phyloP scores from a whole-genome alignment of 176 grass and related monocot genomes.

The Aechmea fasciata region DNA sequence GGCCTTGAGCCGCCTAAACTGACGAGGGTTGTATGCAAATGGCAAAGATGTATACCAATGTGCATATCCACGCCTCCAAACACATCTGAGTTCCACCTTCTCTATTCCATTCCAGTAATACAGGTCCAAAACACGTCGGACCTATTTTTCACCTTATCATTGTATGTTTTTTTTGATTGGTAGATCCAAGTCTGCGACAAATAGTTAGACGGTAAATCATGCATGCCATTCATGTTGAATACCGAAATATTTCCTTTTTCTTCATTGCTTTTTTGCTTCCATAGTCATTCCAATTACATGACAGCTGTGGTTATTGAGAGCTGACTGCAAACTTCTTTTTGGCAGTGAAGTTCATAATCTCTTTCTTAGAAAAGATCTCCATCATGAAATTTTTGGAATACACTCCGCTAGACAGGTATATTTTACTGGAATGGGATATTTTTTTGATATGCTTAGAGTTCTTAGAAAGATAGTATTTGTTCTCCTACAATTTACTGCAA shows the following conservation, averaged over 20 bases:
- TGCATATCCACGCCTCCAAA: no score
- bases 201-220: neutral
- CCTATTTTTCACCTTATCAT: neutral
- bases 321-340: neutral
- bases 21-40: no score
- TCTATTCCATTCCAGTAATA: no score
- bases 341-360: neutral
- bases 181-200: neutral
- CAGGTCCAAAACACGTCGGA: neutral
- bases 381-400: conserved; percentile 98
- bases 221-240: neutral
- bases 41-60: no score
- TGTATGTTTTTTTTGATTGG: neutral
- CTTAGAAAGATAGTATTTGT: neutral
- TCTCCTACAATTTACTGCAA: neutral
- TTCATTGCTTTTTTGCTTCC: neutral
- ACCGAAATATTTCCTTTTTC: neutral
- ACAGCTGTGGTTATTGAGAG: neutral
- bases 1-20: no score
- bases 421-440: neutral
- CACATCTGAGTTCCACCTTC: no score
- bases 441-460: neutral
- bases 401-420: conserved; percentile 75
- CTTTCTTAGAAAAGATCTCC: neutral
- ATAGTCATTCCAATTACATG: neutral